Conservation (phyloP, 306 rosid species). For the Parietaria judaica region DNA sequence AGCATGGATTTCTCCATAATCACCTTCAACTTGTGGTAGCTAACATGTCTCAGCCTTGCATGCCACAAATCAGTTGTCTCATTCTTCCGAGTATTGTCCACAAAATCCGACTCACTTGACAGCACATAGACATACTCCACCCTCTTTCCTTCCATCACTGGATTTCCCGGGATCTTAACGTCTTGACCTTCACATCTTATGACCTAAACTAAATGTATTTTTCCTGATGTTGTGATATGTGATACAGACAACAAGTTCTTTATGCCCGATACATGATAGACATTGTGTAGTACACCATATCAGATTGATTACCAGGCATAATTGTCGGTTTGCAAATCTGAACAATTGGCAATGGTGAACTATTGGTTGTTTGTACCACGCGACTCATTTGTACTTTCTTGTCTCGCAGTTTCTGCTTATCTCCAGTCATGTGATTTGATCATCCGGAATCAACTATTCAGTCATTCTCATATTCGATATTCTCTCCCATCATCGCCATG, state of each 20-base stretch:
- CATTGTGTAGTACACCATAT: background rate
- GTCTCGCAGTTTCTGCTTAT: background rate
- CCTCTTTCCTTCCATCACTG: background rate
- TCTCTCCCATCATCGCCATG: no score
- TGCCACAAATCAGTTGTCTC: background rate
- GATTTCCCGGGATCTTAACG: background rate
- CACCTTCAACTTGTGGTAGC: background rate
- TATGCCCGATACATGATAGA: background rate
- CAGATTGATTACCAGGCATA: background rate
- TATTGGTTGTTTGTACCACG: background rate
- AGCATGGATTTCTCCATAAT: background rate
- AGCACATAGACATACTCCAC: background rate
- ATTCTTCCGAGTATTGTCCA: constrained; percentile 1
- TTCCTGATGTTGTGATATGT: background rate
- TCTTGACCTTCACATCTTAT: background rate
- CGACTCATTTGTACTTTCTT: background rate
- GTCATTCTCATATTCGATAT: background rate
- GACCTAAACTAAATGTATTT: background rate
- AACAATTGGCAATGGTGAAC: background rate
- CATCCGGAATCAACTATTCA: background rate
- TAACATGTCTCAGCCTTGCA: background rate
- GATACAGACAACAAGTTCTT: background rate
- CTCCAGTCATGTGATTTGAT: background rate
- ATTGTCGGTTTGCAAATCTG: background rate
- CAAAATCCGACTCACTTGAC: background rate